Percentiles rank a stretch among this genome's conserved stretches.
Conservation (phyloP, 768 basidiomycete species). For the Lactarius sp. region DNA sequence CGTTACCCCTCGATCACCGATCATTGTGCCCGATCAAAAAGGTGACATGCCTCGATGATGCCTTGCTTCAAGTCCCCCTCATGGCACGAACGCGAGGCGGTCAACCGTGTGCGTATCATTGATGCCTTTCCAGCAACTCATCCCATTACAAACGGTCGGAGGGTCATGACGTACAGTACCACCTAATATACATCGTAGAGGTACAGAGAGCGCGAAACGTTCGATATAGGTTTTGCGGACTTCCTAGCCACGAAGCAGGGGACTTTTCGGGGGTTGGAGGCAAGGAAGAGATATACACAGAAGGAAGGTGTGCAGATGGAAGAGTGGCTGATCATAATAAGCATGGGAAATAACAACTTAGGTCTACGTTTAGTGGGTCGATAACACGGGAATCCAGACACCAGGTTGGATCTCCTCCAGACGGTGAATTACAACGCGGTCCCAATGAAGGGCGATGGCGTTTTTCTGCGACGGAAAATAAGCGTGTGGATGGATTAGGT, state of each 20-base stretch:
- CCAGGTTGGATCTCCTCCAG: conserved; percentile 22
- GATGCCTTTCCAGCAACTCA: conserved; percentile 2
- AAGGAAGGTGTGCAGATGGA: not conserved
- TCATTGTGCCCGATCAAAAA: conserved; percentile 13
- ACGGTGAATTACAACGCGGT: conserved; percentile 24
- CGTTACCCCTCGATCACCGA: conserved; percentile 18
- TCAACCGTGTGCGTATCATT: not conserved
- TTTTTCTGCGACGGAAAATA: conserved; percentile 11
- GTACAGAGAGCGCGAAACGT: conserved; percentile 11
- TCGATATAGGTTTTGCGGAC: conserved; percentile 1
- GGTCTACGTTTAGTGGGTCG: conserved; percentile 7
- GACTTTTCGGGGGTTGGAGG: not conserved
- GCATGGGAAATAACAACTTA: conserved; percentile 21
- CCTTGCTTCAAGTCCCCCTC: conserved; percentile 18
- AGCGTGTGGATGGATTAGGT: not conserved
- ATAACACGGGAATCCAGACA: conserved; percentile 22
- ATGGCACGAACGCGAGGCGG: conserved; percentile 6
- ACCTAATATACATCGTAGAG: conserved; percentile 14
- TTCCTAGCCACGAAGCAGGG: conserved; percentile 11
- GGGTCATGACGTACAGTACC: conserved; percentile 19
- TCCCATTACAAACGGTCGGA: conserved; percentile 11
- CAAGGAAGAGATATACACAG: not conserved
- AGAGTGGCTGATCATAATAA: conserved; percentile 11
- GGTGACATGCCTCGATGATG: conserved; percentile 16
- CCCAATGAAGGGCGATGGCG: conserved; percentile 22